phyloP scores from a whole-genome alignment of 2,329 filamentous ascomycete species.

The Dryadomyces sulphureus region DNA sequence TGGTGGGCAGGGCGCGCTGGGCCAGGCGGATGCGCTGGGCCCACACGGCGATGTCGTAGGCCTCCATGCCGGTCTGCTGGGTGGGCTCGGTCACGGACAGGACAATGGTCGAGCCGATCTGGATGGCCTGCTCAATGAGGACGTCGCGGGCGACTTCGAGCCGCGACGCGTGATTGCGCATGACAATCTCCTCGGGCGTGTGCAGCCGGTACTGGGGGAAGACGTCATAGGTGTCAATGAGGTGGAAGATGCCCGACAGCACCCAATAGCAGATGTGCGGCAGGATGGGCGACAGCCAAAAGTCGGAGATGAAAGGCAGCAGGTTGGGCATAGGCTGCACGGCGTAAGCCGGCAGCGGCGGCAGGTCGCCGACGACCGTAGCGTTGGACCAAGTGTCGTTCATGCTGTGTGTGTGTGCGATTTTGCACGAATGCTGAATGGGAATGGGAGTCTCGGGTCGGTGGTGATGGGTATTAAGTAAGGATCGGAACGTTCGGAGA shows the following conservation, averaged over 20 bases:
- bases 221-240: conserved; percentile 70
- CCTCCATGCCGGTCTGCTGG: conserved; percentile 61
- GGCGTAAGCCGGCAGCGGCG: conserved; percentile 73
- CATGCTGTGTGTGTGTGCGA: no score
- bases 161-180: conserved; percentile 73
- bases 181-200: conserved; percentile 79
- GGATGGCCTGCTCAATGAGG: conserved; percentile 79
- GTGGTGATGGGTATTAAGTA: no score
- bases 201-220: conserved; percentile 89
- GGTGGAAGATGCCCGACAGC: conserved; percentile 73
- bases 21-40: conserved; percentile 66
- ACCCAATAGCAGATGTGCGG: conserved; percentile 82
- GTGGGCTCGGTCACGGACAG: conserved; percentile 59
- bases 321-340: conserved; percentile 56
- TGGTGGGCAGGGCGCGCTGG: conserved; percentile 60
- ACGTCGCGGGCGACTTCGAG: conserved; percentile 85
- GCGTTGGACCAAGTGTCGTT: conserved; percentile 35
- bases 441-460: no score
- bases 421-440: neutral
- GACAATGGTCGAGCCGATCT: conserved; percentile 55
- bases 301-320: conserved; percentile 66
- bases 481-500: conserved; percentile 1
- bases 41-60: conserved; percentile 83
- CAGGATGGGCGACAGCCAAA: conserved; percentile 58
- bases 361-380: conserved; percentile 48